Percentiles rank a stretch among this genome's conserved stretches.
These are phyloP conservation scores for Colletotrichum spaethianum DNA, from an alignment of 2,329 filamentous ascomycete genomes.

Conservation along the genomic window DNA sequence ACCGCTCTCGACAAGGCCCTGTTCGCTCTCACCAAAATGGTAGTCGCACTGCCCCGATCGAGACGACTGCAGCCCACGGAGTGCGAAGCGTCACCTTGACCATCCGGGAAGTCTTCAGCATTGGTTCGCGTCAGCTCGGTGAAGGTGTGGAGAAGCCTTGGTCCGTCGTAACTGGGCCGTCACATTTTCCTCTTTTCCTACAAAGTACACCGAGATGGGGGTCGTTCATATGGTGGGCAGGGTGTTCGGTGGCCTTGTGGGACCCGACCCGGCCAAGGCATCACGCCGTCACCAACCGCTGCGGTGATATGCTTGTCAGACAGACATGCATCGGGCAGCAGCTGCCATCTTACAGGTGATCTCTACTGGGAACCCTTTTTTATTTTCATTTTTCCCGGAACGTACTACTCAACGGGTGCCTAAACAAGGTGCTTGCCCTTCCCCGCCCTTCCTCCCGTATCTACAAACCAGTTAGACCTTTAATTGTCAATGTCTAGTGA, in stretches of 20 bases:
- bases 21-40: not conserved
- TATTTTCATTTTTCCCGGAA: constrained; percentile 5
- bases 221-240: not conserved
- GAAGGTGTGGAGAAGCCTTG: constrained; percentile 36
- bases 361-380: constrained; percentile 6
- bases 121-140: constrained; percentile 36
- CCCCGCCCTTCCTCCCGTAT: not conserved
- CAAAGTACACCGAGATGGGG: constrained; percentile 23
- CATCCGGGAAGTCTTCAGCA: constrained; percentile 11
- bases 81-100: constrained; percentile 2
- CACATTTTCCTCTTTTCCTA: constrained; percentile 17
- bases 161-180: constrained; percentile 30
- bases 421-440: not conserved
- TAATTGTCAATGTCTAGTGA: constrained; percentile 11
- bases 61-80: constrained; percentile 8
- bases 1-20: not conserved
- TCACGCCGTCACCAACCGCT: constrained; percentile 5
- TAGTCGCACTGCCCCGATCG: constrained; percentile 7
- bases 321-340: constrained; percentile 36
- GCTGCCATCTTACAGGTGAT: constrained; percentile 23
- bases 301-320: constrained; percentile 19
- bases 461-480: constrained; percentile 20
- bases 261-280: not conserved
- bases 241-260: not conserved
- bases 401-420: not conserved